phyloP scores from a whole-genome alignment of 805 yeast genomes.

The Ogataea parapolymorpha region DNA sequence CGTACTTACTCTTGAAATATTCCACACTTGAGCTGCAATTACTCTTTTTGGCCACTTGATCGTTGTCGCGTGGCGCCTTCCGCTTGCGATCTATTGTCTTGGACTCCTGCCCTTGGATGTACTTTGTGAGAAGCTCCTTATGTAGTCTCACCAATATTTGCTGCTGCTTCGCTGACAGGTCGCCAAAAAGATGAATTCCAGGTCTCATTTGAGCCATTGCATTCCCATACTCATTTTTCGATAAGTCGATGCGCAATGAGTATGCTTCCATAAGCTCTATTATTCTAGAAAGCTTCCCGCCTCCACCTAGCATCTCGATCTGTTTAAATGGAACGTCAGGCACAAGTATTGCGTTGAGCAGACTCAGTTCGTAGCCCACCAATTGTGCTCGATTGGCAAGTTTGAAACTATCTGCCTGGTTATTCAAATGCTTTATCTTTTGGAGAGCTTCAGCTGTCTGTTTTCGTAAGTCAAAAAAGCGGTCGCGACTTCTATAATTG shows the following conservation, averaged over 20 bases:
- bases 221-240: slow-evolving; percentile 8
- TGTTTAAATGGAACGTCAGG: slow-evolving; percentile 17
- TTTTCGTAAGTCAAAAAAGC: slow-evolving; percentile 36
- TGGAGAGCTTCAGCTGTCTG: slow-evolving; percentile 34
- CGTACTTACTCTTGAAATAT: slow-evolving; percentile 44
- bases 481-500: slow-evolving; percentile 35
- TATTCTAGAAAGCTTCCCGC: slow-evolving; percentile 13
- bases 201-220: slow-evolving; percentile 14
- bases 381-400: slow-evolving; percentile 32
- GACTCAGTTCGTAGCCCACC: slow-evolving; percentile 21
- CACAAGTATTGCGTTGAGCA: slow-evolving; percentile 16
- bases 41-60: slow-evolving; percentile 15
- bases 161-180: slow-evolving; percentile 6
- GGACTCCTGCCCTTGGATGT: slow-evolving; percentile 9
- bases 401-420: slow-evolving; percentile 18
- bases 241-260: slow-evolving; percentile 16
- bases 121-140: slow-evolving; percentile 14
- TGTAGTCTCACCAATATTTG: slow-evolving; percentile 15
- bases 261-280: slow-evolving; percentile 13
- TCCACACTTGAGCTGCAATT: slow-evolving; percentile 30
- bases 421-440: slow-evolving; percentile 18
- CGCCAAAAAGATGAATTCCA: slow-evolving; percentile 10
- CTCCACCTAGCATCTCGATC: slow-evolving; percentile 11
- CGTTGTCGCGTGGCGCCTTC: slow-evolving; percentile 2
- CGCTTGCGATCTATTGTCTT: slow-evolving; percentile 6